phyloP scores from a whole-genome alignment of 2,329 filamentous ascomycete genomes.

The Apiospora kogelbergensis region DNA sequence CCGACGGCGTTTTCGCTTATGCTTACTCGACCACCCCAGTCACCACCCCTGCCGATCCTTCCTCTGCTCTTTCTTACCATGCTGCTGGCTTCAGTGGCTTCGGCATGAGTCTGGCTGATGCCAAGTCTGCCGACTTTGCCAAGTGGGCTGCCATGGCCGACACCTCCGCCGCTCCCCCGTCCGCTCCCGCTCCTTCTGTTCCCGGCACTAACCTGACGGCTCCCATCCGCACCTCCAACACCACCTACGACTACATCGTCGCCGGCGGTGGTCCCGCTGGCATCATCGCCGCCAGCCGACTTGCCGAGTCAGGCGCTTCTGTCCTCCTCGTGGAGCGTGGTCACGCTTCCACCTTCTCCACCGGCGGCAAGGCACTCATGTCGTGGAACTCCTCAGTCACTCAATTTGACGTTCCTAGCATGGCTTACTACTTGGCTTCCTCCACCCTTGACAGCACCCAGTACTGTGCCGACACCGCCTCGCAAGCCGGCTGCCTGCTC shows the following conservation, averaged over 20 bases:
- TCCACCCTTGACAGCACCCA: constrained; percentile 21
- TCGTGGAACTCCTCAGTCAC: constrained; percentile 34
- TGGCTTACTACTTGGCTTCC: constrained; percentile 25
- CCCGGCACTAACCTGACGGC: constrained; percentile 24
- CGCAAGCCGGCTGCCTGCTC: constrained; percentile 36
- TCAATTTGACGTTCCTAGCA: constrained; percentile 30
- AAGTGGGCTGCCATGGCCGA: constrained; percentile 25
- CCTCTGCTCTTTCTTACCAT: constrained; percentile 39
- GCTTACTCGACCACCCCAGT: constrained; percentile 36
- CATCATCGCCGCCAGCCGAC: constrained; percentile 34
- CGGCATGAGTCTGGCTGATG: constrained; percentile 30
- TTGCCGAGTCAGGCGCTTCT: constrained; percentile 35
- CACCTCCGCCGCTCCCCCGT: constrained; percentile 11
- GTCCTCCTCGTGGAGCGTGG: constrained; percentile 40
- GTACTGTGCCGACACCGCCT: constrained; percentile 36
- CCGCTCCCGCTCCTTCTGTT: constrained; percentile 16
- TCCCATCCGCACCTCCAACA: constrained; percentile 27
- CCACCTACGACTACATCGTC: constrained; percentile 40
- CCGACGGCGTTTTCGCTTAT: constrained; percentile 36
- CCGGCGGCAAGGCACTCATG: constrained; percentile 29
- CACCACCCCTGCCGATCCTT: constrained; percentile 29
- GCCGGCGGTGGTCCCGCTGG: constrained; percentile 38
- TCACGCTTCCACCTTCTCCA: constrained; percentile 31
- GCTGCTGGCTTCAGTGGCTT: constrained; percentile 39
- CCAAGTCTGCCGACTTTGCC: constrained; percentile 33